Percentiles rank a stretch among this genome's conserved stretches.
Evolutionary conservation across 305 asterid species (phyloP).

Genomic region (Fraxinus xanthoxyloides): DNA sequence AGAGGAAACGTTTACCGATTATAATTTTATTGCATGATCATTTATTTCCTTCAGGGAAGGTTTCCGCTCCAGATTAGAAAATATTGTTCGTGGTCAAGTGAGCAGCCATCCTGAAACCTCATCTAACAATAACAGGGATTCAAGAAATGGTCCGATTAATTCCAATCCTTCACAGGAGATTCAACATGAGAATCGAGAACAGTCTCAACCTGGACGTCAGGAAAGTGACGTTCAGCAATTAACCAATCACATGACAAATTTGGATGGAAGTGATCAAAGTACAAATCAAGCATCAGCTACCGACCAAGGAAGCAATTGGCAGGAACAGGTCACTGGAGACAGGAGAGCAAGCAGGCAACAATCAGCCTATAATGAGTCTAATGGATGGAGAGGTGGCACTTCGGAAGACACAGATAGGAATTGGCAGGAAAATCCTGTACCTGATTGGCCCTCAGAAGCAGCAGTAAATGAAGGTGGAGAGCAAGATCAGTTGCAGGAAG

Average conservation of each 20-base stretch:
- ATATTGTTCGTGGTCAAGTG: slow-evolving; percentile 61
- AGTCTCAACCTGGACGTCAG: slow-evolving; percentile 28
- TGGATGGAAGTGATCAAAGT: slow-evolving; percentile 38
- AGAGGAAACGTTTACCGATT: neutral
- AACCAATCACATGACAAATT: slow-evolving; percentile 31
- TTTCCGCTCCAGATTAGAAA: slow-evolving; percentile 73
- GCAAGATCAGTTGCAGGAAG: slow-evolving; percentile 43
- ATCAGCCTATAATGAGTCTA: slow-evolving; percentile 33
- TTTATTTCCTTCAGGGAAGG: slow-evolving; percentile 64
- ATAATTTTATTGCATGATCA: slow-evolving; percentile 10
- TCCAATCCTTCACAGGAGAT: slow-evolving; percentile 40
- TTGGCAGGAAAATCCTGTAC: slow-evolving; percentile 46
- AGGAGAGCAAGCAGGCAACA: slow-evolving; percentile 39
- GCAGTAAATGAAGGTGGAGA: slow-evolving; percentile 42
- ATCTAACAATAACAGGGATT: slow-evolving; percentile 36
- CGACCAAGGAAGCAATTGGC: slow-evolving; percentile 41
- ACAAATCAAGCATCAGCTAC: slow-evolving; percentile 32
- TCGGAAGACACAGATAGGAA: slow-evolving; percentile 38
- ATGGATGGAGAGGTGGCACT: slow-evolving; percentile 40
- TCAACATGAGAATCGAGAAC: neutral
- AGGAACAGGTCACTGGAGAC: slow-evolving; percentile 38
- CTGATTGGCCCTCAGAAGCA: slow-evolving; percentile 54
- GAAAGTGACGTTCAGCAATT: slow-evolving; percentile 40
- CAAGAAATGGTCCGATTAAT: slow-evolving; percentile 44
- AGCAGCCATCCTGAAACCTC: slow-evolving; percentile 58